A percentile compares a stretch with the other conserved stretches of the same genome.
Evolutionary conservation across 2,329 filamentous ascomycete genomes (phyloP).

Genomic region (Colletotrichum sp.): DNA sequence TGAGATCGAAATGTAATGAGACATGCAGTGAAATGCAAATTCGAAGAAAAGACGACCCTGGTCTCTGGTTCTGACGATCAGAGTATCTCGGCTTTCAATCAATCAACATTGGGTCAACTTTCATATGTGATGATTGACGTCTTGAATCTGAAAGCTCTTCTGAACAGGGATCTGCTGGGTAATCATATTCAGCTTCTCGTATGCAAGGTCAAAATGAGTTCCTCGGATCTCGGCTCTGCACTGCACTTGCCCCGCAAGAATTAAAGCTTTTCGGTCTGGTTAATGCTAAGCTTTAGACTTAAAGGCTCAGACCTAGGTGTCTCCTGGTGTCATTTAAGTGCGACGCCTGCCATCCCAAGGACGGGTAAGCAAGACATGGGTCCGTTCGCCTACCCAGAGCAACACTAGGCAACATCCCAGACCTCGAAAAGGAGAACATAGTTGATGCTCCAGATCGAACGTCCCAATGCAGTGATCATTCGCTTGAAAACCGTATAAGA

Average conservation of each 20-base stretch:
- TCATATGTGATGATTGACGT: not conserved
- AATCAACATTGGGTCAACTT: rapidly evolving
- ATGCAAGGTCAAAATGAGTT: not conserved
- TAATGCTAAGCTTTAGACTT: not conserved
- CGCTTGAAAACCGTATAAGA: not conserved
- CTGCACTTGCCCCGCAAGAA: not conserved
- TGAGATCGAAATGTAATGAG: not conserved
- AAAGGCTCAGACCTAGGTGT: not conserved
- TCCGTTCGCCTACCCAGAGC: not conserved
- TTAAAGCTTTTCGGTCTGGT: not conserved
- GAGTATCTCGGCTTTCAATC: not conserved
- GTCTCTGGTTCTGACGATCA: not conserved
- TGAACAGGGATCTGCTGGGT: not conserved
- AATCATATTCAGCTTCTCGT: not conserved
- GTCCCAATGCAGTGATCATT: not conserved
- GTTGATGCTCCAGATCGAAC: not conserved
- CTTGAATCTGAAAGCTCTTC: not conserved
- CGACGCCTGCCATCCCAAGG: not conserved
- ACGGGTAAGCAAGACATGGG: not conserved
- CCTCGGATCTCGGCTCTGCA: not conserved
- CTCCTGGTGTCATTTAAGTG: not conserved
- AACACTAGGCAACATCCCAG: not conserved
- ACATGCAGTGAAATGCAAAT: not conserved
- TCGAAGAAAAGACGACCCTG: not conserved
- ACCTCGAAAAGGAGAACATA: not conserved